Evolutionary conservation across 1,139 yeast species (phyloP), one percentile per base, ranked within the genome.

Genomic region (Candida sanyaensis): DNA sequence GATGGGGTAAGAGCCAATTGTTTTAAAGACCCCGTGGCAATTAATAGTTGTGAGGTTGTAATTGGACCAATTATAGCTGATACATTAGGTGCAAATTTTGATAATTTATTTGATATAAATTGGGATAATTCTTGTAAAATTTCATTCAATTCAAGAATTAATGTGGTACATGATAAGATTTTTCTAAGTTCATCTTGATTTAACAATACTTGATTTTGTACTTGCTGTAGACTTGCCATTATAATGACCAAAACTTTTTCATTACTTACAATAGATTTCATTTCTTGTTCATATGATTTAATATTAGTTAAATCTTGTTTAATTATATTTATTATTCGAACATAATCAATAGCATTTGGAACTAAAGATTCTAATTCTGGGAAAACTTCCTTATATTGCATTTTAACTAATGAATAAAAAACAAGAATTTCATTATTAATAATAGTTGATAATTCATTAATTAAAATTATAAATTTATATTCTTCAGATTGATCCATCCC

Each of bases 11-110:
- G 68, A 3, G 92, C 82, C 11, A 93, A 66, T 10, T 81, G 85
- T n/a, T 71, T 69, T 10, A 93, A 63, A 0, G 96, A 91, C 1
- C 96, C 96, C 0, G 83, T 71, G 23, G 81, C 76, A 1, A 90
- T 80, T 39, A 93, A 66, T 10, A 93, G 66, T 58, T 87, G 91
- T 0, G 96, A 86, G 0, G 96, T 82, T 0, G 89, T 80, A 3
- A 80, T 72, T 0, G 96, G 73, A 0, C 96, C 96, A 3, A 93
- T 74, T 7, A 93, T 70, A 0, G 82, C 82, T 2, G 89, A 75
- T 2, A 89, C 68, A 62, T 93, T 95, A 1, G 99, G 99, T 0
- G 97, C 96, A 60, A 86, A 75, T 12, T 63, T 61, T 5, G 78
- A 67, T 32, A 89, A 73, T 55, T 83, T 77, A 1, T 73, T 63